Evolutionary conservation across 2,329 filamentous ascomycete species (phyloP).

Genomic region (Epichloe festucae): DNA sequence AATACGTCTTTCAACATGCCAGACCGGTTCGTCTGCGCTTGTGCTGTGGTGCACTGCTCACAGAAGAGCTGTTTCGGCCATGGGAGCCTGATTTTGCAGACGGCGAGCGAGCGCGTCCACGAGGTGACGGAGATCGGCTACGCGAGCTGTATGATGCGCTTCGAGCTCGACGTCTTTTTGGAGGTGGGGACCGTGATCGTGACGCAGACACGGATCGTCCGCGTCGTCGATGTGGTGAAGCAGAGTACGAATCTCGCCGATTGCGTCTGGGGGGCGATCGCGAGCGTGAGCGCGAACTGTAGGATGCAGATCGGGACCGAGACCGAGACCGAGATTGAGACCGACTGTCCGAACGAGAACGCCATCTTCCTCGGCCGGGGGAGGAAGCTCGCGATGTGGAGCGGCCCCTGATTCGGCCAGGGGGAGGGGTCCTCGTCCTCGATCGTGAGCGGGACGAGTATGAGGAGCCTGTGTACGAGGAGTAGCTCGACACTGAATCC

Average conservation of each 20-base stretch:
- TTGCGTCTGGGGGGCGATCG: background rate
- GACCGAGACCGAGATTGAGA: slow-evolving; percentile 5
- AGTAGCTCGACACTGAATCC: slow-evolving; percentile 67
- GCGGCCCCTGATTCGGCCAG: slow-evolving; percentile 3
- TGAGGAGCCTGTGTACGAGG: slow-evolving; percentile 42
- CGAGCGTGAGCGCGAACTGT: slow-evolving; percentile 2
- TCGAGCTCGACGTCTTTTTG: background rate
- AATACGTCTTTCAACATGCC: too few species aligned
- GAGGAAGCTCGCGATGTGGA: slow-evolving; percentile 5
- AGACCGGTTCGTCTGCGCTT: background rate
- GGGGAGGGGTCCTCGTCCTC: slow-evolving; percentile 1
- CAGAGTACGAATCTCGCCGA: slow-evolving; percentile 3
- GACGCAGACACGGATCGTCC: background rate
- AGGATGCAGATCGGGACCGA: slow-evolving; percentile 2
- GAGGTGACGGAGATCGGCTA: slow-evolving; percentile 3
- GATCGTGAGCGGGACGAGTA: slow-evolving; percentile 8
- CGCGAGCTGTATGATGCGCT: slow-evolving; percentile 2
- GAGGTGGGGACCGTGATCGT: background rate
- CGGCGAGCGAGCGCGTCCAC: background rate
- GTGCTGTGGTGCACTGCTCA: background rate
- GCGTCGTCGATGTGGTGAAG: slow-evolving; percentile 4
- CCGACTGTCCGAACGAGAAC: slow-evolving; percentile 5
- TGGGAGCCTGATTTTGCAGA: background rate
- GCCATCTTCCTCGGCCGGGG: background rate
- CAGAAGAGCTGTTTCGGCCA: slow-evolving; percentile 4